Percentiles rank a stretch among this genome's conserved stretches.
These are phyloP conservation scores for Elsinoe necatrix DNA, from an alignment of 2,329 filamentous ascomycete species.

Conservation along the genomic window DNA sequence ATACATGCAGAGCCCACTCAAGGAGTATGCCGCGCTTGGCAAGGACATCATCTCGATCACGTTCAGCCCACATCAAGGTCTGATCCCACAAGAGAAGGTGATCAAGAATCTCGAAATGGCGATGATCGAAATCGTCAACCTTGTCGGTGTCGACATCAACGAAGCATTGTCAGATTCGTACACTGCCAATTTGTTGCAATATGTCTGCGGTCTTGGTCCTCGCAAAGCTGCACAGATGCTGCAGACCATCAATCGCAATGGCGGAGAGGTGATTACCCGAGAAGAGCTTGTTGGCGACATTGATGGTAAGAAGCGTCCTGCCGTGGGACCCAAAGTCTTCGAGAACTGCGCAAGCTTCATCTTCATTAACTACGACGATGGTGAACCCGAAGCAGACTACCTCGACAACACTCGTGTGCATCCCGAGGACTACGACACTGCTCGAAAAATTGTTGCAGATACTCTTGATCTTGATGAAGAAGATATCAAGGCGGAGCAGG, in stretches of 20 bases:
- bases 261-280: constrained; percentile 72
- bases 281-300: constrained; percentile 84
- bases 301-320: constrained; percentile 49
- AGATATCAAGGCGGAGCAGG: constrained; percentile 88
- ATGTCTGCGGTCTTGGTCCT: constrained; percentile 82
- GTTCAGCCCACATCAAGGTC: constrained; percentile 83
- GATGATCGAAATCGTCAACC: constrained; percentile 97
- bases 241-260: constrained; percentile 87
- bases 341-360: constrained; percentile 96
- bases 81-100: constrained; percentile 81
- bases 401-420: constrained; percentile 96
- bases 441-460: constrained; percentile 96
- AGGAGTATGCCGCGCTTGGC: constrained; percentile 89
- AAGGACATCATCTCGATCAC: constrained; percentile 78
- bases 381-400: constrained; percentile 75
- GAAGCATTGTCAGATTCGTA: constrained; percentile 76
- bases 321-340: constrained; percentile 85
- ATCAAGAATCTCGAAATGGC: constrained; percentile 83
- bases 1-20: constrained; percentile 91
- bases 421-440: constrained; percentile 95
- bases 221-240: constrained; percentile 78
- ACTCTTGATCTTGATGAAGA: constrained; percentile 94
- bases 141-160: constrained; percentile 91
- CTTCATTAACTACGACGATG: constrained; percentile 78
- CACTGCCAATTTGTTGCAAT: constrained; percentile 80